Conservation (phyloP, 805 yeast genomes). For the Lipomyces yamanashiensis region DNA sequence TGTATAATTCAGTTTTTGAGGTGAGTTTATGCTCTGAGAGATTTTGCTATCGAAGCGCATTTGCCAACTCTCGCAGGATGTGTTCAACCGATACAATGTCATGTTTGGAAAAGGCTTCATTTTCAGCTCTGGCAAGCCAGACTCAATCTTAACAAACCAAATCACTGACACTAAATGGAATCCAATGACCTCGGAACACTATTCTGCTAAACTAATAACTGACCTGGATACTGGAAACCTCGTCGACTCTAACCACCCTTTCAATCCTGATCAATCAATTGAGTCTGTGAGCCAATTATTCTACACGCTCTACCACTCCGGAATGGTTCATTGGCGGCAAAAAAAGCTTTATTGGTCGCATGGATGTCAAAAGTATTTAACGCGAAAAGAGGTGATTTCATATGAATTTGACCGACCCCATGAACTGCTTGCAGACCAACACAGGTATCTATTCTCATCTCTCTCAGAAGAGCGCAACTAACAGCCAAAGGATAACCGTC, state of each 20-base stretch:
- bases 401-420: background rate
- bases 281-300: background rate
- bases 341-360: background rate
- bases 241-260: background rate
- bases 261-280: background rate
- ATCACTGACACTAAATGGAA: background rate
- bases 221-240: background rate
- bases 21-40: background rate
- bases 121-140: background rate
- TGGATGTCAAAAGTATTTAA: background rate
- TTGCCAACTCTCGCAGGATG: slow-evolving; percentile 34
- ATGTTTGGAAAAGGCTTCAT: background rate
- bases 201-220: background rate
- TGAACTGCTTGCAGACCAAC: background rate
- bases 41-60: background rate
- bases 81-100: slow-evolving; percentile 8
- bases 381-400: background rate
- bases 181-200: background rate
- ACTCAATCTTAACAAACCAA: background rate
- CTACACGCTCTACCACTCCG: background rate
- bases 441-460: background rate
- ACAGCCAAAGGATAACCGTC: background rate
- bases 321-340: background rate
- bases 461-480: background rate
- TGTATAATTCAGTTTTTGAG: background rate